Percentiles rank a stretch among this genome's conserved stretches.
phyloP scores from a whole-genome alignment of 371 early-diverging fungal genomes.

The Entomophthora muscae region DNA sequence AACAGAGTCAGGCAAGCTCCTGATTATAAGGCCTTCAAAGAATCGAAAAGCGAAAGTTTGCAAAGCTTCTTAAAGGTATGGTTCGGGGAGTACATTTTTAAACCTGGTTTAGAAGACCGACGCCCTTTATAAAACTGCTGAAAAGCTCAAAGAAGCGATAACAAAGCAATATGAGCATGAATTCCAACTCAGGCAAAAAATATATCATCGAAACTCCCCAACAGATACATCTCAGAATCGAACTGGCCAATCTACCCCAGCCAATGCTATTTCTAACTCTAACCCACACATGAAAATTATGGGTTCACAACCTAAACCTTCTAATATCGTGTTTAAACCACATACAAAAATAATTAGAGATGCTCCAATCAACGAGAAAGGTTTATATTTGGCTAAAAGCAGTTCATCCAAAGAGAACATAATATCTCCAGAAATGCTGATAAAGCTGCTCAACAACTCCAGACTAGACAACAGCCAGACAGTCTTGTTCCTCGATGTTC shows the following conservation, averaged over 20 bases:
- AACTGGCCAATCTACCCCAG: background rate
- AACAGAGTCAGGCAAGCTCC: background rate
- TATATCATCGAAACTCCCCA: background rate
- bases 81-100: background rate
- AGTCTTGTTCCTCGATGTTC: slow-evolving; percentile 67
- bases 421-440: background rate
- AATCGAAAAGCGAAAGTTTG: background rate
- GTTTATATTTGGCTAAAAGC: background rate
- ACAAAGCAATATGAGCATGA: background rate
- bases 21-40: background rate
- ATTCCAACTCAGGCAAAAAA: background rate
- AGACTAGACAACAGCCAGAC: slow-evolving; percentile 11
- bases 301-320: background rate
- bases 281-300: background rate
- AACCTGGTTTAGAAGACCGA: background rate
- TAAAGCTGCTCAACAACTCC: background rate
- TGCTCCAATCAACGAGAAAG: background rate
- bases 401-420: background rate
- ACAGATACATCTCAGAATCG: background rate
- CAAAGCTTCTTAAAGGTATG: background rate
- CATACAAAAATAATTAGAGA: background rate
- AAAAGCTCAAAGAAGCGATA: background rate
- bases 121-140: background rate
- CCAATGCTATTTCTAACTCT: background rate
- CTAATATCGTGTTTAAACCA: background rate